Conservation (phyloP, 1,284 basidiomycete genomes). For the Laetiporus sulphureus region DNA sequence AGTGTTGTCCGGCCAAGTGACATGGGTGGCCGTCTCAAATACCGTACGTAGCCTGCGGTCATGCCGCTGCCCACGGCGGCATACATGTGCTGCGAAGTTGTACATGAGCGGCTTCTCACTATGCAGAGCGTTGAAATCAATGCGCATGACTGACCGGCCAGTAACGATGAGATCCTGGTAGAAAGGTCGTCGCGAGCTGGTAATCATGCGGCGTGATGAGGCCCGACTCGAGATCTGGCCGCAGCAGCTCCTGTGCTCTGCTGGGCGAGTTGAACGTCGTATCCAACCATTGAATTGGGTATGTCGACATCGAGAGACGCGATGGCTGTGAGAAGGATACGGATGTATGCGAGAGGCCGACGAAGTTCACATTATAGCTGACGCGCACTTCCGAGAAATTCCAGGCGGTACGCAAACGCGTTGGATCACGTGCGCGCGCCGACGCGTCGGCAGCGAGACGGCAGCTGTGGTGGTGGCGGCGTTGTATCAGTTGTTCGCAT, state of each 20-base stretch:
- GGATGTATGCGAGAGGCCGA: neutral
- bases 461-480: too few relatives aligned
- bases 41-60: conserved; percentile 9
- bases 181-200: conserved; percentile 40
- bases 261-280: conserved; percentile 31
- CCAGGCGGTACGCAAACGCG: conserved; percentile 1
- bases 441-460: neutral
- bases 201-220: conserved; percentile 50
- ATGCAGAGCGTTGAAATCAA: neutral
- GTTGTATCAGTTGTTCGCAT: too few relatives aligned
- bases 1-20: conserved; percentile 11
- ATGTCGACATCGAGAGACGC: too few relatives aligned
- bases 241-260: conserved; percentile 38
- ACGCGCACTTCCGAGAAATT: neutral
- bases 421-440: conserved; percentile 3
- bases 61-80: conserved; percentile 14
- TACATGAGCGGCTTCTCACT: conserved; percentile 1
- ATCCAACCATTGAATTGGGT: conserved; percentile 33
- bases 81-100: conserved; percentile 16
- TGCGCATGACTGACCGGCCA: conserved; percentile 31
- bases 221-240: conserved; percentile 51
- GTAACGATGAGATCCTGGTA: conserved; percentile 38
- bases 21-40: conserved; percentile 10
- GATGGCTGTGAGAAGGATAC: conserved; percentile 1
- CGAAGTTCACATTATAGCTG: conserved; percentile 1